Evolutionary conservation across 1,284 basidiomycete species (phyloP), one percentile per base, ranked within the genome.

Genomic region (Fomitopsis pinicola): DNA sequence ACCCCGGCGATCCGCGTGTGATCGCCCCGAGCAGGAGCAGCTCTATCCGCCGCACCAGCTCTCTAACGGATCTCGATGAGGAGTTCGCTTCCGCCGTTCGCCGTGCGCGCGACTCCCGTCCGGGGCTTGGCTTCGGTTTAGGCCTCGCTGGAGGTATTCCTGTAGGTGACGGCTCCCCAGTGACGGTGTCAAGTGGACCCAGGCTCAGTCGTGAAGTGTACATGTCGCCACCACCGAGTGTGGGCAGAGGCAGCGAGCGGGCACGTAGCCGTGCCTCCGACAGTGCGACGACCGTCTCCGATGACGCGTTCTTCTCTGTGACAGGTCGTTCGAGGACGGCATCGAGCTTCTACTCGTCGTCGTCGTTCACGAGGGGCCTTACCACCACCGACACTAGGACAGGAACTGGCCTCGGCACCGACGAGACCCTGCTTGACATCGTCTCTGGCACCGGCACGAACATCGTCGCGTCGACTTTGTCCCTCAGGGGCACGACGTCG

Each of bases 11-110:
- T 65, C 79, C 81, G 10, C 81, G 89, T 6, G 84, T 84, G 5
- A 91, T 92, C 60, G 82, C 81, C 2, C 85, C 87, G 0, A 84
- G 83, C 61, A 77, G 88, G 38, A 82, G 80, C 68, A 80, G 80
- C 60, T 82, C 80, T 3, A 66, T 91, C 56, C 79, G 88, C 38
- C 80, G 90, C 36, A 89, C 86, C n/a, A 87, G 83, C 38, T 91
- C 89, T 0, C 80, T 91, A 75, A 88, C 87, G 0, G 90, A 92
- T 68, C 75, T 93, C 28, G 89, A 90, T 55, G 83, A 84, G 38
- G 88, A 86, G 68, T 89, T 90, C 60, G 82, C 76, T 15, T 77
- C 77, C 10, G 81, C 81, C 10, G 69, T 83, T 17, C 73, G 77
- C 46, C 73, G 78, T 30, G 81, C 80, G 17, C 72, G 80, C 54